A percentile compares a stretch with the other conserved stretches of the same genome.
Evolutionary conservation across 495 filamentous ascomycete species (phyloP).

Genomic region (Pyrenopolyporus hunteri): DNA sequence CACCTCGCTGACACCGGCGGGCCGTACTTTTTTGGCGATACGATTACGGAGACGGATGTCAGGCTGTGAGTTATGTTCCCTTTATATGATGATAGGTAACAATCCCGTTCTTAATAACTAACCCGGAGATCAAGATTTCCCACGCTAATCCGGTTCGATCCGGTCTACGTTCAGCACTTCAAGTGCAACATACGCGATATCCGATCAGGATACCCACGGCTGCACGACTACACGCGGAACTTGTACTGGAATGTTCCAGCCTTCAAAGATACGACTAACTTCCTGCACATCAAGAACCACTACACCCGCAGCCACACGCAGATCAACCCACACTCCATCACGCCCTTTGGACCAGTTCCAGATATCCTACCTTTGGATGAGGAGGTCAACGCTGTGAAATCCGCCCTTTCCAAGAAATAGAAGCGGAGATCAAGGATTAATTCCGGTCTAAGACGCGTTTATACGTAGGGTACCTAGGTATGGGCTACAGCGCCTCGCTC

Average conservation of each 20-base stretch:
- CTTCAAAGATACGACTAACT: constrained; percentile 66
- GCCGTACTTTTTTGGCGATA: constrained; percentile 71
- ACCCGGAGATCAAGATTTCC: constrained; percentile 57
- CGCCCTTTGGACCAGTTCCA: constrained; percentile 69
- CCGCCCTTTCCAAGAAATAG: constrained; percentile 9
- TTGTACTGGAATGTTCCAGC: constrained; percentile 73
- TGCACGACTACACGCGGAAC: constrained; percentile 70
- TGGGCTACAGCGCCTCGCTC: no score
- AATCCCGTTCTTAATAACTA: no score
- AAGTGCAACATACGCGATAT: constrained; percentile 91
- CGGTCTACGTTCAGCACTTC: constrained; percentile 92
- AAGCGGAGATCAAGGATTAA: neutral
- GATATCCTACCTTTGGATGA: constrained; percentile 58
- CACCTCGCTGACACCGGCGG: constrained; percentile 59
- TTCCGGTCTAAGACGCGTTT: neutral
- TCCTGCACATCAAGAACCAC: constrained; percentile 65
- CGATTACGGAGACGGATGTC: constrained; percentile 82
- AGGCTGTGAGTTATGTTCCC: constrained; percentile 48
- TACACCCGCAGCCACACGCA: constrained; percentile 60
- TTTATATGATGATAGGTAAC: neutral
- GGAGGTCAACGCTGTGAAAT: constrained; percentile 48
- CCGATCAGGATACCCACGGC: constrained; percentile 71
- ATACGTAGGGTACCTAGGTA: neutral
- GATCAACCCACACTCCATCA: constrained; percentile 61
- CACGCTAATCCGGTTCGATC: constrained; percentile 84